Percentiles rank a stretch among this genome's conserved stretches.
Conservation (phyloP, 2,329 filamentous ascomycete species). For the Chrysosporium keratinophilum region DNA sequence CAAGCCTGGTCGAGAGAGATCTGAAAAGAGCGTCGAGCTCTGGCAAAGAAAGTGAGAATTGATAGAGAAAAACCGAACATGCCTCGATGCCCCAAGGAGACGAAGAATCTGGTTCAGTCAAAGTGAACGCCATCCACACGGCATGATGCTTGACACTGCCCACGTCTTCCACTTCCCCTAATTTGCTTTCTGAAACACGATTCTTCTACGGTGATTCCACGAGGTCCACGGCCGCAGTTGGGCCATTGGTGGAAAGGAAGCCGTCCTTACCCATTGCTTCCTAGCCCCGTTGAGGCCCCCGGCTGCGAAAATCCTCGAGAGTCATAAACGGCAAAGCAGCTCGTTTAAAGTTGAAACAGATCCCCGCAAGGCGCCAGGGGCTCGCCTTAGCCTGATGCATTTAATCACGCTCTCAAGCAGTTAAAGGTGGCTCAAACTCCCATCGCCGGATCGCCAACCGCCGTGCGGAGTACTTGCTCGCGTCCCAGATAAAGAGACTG, state of each 20-base stretch:
- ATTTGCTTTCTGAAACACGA: slow-evolving; percentile 11
- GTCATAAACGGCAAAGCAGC: neutral
- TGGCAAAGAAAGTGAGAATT: slow-evolving; percentile 1
- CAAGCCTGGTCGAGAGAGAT: slow-evolving; percentile 8
- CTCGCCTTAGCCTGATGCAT: neutral
- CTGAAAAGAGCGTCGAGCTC: slow-evolving; percentile 11
- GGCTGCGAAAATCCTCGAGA: neutral
- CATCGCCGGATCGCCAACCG: no score
- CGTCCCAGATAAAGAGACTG: no score
- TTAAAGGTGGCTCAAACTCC: neutral
- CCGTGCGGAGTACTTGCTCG: no score
- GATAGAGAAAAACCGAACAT: neutral
- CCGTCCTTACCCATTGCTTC: slow-evolving; percentile 1
- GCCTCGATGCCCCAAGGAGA: neutral
- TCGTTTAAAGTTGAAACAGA: slow-evolving; percentile 10
- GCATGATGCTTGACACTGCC: slow-evolving; percentile 5
- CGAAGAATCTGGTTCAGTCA: neutral
- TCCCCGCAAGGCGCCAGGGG: neutral
- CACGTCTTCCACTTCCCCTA: neutral
- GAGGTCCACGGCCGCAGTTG: neutral
- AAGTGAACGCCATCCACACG: neutral
- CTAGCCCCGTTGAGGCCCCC: neutral
- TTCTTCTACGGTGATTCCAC: neutral
- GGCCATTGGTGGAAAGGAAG: neutral
- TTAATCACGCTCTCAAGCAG: neutral